Base-by-base conservation (phyloP, 805 yeast species). In the Ogataea pilisensis region DNA sequence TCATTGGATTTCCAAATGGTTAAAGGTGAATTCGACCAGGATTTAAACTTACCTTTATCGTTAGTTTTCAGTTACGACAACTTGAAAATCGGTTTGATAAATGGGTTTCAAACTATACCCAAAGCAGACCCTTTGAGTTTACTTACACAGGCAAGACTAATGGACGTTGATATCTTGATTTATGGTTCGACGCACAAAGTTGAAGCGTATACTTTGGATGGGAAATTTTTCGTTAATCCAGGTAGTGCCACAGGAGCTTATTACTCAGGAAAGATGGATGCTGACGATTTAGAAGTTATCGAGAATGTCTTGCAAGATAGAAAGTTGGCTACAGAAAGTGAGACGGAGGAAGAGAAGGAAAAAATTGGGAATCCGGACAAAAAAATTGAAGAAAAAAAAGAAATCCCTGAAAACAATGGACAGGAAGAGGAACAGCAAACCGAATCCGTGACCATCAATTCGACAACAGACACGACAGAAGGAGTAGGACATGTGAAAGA, bases 221-320 rank as follows among this genome's bases (percentile, higher is more conserved):
- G 95, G 18, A 87, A 86, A 63, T 87, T 90, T 60, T 93, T 93
- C 56, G 75, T 93, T n/a, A 91, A 87, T 60, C 98, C 99, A 0
- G 99, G 99, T 0, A 84, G 95, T 57, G 95, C 95, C 31, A 90
- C 97, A 0, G 99, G 99, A 20, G 96, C 97, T 0, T 78, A 75
- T 49, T 73, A 75, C 32, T 74, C 85, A 25, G 82, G 80, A 54
- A 78, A 80, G 65, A 80, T 80, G 43, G 71, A 68, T 6, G 73
- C 70, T 2, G 78, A 74, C 16, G 81, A 73, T 3, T 70, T 72
- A 3, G 70, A 58, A 5, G 64, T 61, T 7, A 66, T 62, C 9
- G 68, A 60, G 9, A 58, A 58, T 11, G 58, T 57, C 5, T 50
- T 61, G 33, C 40, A 43, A n/a, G 56, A 55, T 2, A 39, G 51